phyloP scores from a whole-genome alignment of 345 rosid species.

The Draba incana region DNA sequence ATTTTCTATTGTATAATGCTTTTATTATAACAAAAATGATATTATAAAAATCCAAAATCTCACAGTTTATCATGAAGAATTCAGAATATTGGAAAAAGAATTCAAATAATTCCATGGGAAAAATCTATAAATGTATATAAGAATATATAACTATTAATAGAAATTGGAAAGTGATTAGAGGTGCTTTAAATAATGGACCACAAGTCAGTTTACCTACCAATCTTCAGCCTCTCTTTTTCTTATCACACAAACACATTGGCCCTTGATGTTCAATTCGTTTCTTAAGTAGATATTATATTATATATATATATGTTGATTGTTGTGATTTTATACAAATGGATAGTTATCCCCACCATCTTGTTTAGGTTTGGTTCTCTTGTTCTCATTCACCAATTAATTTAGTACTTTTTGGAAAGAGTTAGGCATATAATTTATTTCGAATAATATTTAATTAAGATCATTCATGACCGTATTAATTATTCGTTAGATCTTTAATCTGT shows the following conservation, averaged over 20 bases:
- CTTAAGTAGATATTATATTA: constrained; percentile 47
- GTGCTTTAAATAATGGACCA: constrained; percentile 54
- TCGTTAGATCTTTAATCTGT: not conserved
- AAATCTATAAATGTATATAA: constrained; percentile 14
- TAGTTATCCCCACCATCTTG: constrained; percentile 59
- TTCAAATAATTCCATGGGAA: not conserved
- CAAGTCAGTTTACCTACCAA: constrained; percentile 69
- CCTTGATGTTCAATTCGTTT: constrained; percentile 38
- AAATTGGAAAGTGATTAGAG: constrained; percentile 45
- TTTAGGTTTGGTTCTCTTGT: constrained; percentile 42
- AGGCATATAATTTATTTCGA: constrained; percentile 29
- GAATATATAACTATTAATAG: constrained; percentile 9
- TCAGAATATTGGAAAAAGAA: not conserved
- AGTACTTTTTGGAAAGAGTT: constrained; percentile 26
- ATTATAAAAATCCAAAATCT: not conserved
- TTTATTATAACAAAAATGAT: too few relatives aligned
- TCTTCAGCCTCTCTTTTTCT: constrained; percentile 37
- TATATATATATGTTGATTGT: constrained; percentile 42
- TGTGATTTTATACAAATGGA: constrained; percentile 24
- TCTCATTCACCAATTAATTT: constrained; percentile 27
- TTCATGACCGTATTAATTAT: constrained; percentile 5
- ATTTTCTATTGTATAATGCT: too few relatives aligned
- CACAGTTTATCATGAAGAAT: not conserved
- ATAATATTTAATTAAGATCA: not conserved
- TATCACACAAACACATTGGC: constrained; percentile 37